Percentiles rank a stretch among this genome's conserved stretches.
Evolutionary conservation across 2,329 filamentous ascomycete species (phyloP).

Genomic region (Calonectria honghensis): DNA sequence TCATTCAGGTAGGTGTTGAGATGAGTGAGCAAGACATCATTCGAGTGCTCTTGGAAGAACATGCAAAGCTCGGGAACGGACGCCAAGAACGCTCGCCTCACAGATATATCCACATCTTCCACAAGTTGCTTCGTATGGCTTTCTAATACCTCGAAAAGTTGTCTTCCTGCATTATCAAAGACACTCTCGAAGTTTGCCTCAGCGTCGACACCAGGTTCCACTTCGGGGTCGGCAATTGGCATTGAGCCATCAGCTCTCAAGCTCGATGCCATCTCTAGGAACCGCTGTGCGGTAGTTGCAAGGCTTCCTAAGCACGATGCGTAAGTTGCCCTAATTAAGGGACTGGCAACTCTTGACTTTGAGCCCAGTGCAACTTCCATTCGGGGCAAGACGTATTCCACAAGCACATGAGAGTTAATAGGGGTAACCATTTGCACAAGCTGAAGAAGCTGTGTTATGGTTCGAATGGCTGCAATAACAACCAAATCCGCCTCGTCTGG

Average conservation of each 20-base stretch:
- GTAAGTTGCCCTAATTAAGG: constrained; percentile 91
- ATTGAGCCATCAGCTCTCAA: constrained; percentile 89
- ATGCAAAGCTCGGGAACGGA: constrained; percentile 95
- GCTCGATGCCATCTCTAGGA: constrained; percentile 93
- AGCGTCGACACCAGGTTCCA: constrained; percentile 81
- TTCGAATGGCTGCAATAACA: constrained; percentile 88
- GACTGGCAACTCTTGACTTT: constrained; percentile 69
- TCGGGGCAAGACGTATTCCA: constrained; percentile 80
- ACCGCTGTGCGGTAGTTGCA: constrained; percentile 88
- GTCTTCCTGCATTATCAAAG: constrained; percentile 90
- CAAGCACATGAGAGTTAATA: constrained; percentile 81
- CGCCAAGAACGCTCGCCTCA: constrained; percentile 91
- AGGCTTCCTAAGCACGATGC: constrained; percentile 93
- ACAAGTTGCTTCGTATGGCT: constrained; percentile 91
- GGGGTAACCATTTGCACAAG: constrained; percentile 92
- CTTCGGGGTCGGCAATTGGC: constrained; percentile 84
- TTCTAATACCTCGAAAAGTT: constrained; percentile 90
- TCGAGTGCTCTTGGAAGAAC: constrained; percentile 94
- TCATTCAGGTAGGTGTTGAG: constrained; percentile 98
- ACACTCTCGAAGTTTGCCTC: constrained; percentile 86
- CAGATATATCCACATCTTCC: constrained; percentile 89
- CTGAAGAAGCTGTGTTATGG: constrained; percentile 90
- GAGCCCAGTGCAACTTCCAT: constrained; percentile 74
- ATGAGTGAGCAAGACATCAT: constrained; percentile 96
- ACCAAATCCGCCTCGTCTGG: constrained; percentile 90